Percentiles rank a stretch among this genome's conserved stretches.
phyloP scores from a whole-genome alignment of 2,329 filamentous ascomycete genomes.

The Pestalotiopsis fici region DNA sequence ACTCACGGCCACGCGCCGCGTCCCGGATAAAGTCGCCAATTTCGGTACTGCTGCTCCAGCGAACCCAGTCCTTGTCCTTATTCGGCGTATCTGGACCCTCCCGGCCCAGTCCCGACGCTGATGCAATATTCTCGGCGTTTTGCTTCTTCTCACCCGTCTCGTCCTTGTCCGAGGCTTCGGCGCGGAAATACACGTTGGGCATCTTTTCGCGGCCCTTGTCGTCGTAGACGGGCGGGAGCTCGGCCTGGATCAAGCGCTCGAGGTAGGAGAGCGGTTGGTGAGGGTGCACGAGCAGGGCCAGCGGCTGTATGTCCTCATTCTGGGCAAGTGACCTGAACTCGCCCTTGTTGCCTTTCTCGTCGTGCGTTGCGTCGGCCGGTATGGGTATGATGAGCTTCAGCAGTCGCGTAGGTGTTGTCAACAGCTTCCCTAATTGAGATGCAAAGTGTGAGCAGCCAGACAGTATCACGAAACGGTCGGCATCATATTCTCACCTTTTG shows the following conservation, averaged over 20 bases:
- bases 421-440: slow-evolving; percentile 59
- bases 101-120: slow-evolving; percentile 70
- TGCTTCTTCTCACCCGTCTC: slow-evolving; percentile 38
- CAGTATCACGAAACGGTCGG: neutral
- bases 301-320: slow-evolving; percentile 74
- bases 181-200: slow-evolving; percentile 76
- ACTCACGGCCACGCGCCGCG: slow-evolving; percentile 80
- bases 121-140: slow-evolving; percentile 55
- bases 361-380: slow-evolving; percentile 52
- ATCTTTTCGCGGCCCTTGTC: slow-evolving; percentile 67
- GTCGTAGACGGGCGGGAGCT: slow-evolving; percentile 70
- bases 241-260: slow-evolving; percentile 84
- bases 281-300: slow-evolving; percentile 84
- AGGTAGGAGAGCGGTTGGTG: slow-evolving; percentile 91
- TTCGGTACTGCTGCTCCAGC: slow-evolving; percentile 87
- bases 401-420: slow-evolving; percentile 70
- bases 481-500: slow-evolving; percentile 52
- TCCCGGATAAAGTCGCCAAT: slow-evolving; percentile 94
- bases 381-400: slow-evolving; percentile 73
- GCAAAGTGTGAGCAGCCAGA: neutral
- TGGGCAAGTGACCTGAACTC: slow-evolving; percentile 40
- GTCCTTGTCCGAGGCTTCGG: slow-evolving; percentile 71
- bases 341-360: slow-evolving; percentile 46
- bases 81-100: slow-evolving; percentile 47
- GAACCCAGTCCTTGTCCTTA: slow-evolving; percentile 68